Evolutionary conservation across 495 filamentous ascomycete species (phyloP).

Genomic region (Penicillium paradoxum): DNA sequence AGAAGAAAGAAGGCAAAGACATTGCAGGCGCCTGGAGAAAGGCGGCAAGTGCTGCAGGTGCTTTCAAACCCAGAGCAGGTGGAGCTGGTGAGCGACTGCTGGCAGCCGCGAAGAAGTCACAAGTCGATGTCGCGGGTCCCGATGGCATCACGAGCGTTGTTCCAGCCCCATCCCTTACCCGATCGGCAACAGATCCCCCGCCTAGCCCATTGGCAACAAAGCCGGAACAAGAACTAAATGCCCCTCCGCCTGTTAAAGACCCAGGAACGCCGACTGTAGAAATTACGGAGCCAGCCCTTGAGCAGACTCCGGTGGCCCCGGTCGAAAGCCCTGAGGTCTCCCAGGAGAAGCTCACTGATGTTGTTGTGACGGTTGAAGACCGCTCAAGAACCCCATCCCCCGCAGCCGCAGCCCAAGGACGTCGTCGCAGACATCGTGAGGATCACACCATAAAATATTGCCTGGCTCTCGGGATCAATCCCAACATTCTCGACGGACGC

Average conservation of each 20-base stretch:
- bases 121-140: slow-evolving; percentile 54
- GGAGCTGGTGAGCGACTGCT: slow-evolving; percentile 72
- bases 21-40: slow-evolving; percentile 76
- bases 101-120: slow-evolving; percentile 47
- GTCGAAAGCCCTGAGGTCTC: slow-evolving; percentile 28
- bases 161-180: slow-evolving; percentile 58
- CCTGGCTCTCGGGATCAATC: slow-evolving; percentile 68
- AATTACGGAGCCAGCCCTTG: slow-evolving; percentile 29
- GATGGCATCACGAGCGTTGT: slow-evolving; percentile 88
- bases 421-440: slow-evolving; percentile 57
- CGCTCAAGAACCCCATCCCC: slow-evolving; percentile 37
- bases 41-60: slow-evolving; percentile 73
- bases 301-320: slow-evolving; percentile 26
- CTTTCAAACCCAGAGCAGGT: slow-evolving; percentile 80
- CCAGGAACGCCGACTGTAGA: slow-evolving; percentile 38
- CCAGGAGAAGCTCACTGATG: slow-evolving; percentile 31
- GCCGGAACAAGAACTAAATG: slow-evolving; percentile 11
- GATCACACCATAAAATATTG: slow-evolving; percentile 77
- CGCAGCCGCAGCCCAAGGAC: slow-evolving; percentile 38
- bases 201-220: slow-evolving; percentile 19
- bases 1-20: slow-evolving; percentile 65
- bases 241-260: not conserved
- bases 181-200: slow-evolving; percentile 28
- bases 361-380: slow-evolving; percentile 20
- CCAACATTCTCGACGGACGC: slow-evolving; percentile 59